Conservation (phyloP, 768 basidiomycete genomes). For the Lentinula edodes region DNA sequence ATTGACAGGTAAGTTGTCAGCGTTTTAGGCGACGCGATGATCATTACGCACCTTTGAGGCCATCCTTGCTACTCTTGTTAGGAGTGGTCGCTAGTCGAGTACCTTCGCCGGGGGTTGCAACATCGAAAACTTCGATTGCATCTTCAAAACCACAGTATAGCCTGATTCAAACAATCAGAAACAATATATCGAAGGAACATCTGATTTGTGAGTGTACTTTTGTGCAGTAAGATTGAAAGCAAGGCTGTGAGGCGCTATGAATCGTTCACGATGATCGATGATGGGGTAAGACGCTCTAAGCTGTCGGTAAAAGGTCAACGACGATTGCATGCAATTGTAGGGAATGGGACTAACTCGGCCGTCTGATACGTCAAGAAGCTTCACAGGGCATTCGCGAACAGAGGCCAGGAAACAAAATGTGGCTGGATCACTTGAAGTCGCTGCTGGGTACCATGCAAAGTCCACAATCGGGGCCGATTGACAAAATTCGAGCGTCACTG, state of each 20-base stretch:
- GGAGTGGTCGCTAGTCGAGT: slow-evolving; percentile 64
- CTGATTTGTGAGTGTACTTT: slow-evolving; percentile 40
- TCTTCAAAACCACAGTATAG: slow-evolving; percentile 86
- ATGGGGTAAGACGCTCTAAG: slow-evolving; percentile 89
- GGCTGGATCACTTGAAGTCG: slow-evolving; percentile 48
- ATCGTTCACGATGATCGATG: slow-evolving; percentile 89
- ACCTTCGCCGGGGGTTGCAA: slow-evolving; percentile 69
- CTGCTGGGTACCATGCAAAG: slow-evolving; percentile 81
- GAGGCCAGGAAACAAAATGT: slow-evolving; percentile 82
- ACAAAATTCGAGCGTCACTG: slow-evolving; percentile 19
- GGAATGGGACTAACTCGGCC: slow-evolving; percentile 53
- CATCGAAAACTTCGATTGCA: slow-evolving; percentile 82
- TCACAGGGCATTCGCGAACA: slow-evolving; percentile 80
- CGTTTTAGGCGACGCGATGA: no score
- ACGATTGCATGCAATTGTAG: not conserved
- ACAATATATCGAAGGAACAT: not conserved
- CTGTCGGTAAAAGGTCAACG: slow-evolving; percentile 29
- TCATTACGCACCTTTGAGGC: slow-evolving; percentile 66
- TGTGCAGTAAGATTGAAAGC: slow-evolving; percentile 67
- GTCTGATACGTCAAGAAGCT: slow-evolving; percentile 73
- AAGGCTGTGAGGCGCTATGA: slow-evolving; percentile 81
- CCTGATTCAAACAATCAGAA: slow-evolving; percentile 27
- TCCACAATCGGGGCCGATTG: slow-evolving; percentile 76
- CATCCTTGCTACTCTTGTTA: slow-evolving; percentile 74
- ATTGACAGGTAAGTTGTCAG: not conserved